Base-by-base conservation (phyloP, 2,329 filamentous ascomycete species). In the Drechslerella dactyloides region DNA sequence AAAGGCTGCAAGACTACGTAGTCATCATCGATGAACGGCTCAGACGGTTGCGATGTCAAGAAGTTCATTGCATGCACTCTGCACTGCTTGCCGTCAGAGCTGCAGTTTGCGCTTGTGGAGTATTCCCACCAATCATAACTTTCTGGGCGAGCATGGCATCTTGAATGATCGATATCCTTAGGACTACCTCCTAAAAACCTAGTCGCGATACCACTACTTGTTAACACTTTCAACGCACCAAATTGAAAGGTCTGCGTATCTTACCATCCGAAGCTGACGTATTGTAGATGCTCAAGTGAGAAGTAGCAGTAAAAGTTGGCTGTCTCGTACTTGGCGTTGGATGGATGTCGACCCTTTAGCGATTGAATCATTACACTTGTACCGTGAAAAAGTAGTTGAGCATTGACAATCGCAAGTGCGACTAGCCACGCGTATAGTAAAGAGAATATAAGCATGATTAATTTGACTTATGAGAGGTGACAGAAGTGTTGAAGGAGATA, bases 251-350 rank as follows among this genome's bases (percentile, higher is more conserved):
- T 48, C 21, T 48, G 44, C 8, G 21, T 48, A 19, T 6, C 58
- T 62, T 46, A 62, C 58, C 58, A 62, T 23, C 58, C 58, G 42
- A 62, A 62, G 21, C 58, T 62, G 15, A 62, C 50, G 21, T 62
- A 62, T 54, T 62, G 58, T 27, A 46, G 42, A 48, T 62, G 58
- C 21, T 62, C 58, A 42, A 62, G 23, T 3, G 48, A 54, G 50
- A 62, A 62, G 23, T 62, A 62, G 30, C 58, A 62, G 35, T 62
- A 62, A 35, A 62, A 62, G 37, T 62, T 62, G 42, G 58, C 58
- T 5, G 58, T 62, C 46, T 62, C 58, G 23, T 62, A 62, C 10
- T 35, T 62, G 33, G 58, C 58, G 24, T 62, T 62, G 8, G 58
- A 62, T 33, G 58, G 58, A 46, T 53, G 11, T 2, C 58, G 58